phyloP scores from a whole-genome alignment of 2,329 filamentous ascomycete species.

The Alternaria gaisen region DNA sequence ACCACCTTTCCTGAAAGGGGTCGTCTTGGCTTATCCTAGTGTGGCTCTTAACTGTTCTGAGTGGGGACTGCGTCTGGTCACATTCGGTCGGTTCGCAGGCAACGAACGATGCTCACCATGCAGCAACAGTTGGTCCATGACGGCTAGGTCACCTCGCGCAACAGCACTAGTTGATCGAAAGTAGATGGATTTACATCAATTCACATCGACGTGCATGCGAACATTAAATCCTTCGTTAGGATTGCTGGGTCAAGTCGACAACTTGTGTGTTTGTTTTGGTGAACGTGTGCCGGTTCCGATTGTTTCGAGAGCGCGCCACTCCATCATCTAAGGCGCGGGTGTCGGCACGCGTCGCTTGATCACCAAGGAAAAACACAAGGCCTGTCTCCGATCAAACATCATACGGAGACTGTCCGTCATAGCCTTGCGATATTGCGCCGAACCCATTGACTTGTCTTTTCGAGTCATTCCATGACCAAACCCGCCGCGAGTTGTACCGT shows the following conservation, averaged over 20 bases:
- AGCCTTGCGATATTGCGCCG: slow-evolving; percentile 6
- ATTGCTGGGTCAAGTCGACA: not conserved
- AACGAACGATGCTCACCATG: slow-evolving; percentile 21
- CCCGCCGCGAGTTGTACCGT: not conserved
- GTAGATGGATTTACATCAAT: not conserved
- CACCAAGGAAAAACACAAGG: slow-evolving; percentile 27
- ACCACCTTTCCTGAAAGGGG: slow-evolving; percentile 25
- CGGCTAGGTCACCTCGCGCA: slow-evolving; percentile 9
- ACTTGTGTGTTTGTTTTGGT: not conserved
- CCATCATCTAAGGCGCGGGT: slow-evolving; percentile 11
- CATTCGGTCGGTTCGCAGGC: slow-evolving; percentile 27
- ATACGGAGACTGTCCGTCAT: slow-evolving; percentile 14
- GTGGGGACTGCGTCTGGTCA: slow-evolving; percentile 28
- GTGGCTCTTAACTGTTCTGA: slow-evolving; percentile 15
- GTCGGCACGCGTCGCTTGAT: slow-evolving; percentile 25
- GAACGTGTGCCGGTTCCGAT: slow-evolving; percentile 1
- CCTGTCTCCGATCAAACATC: slow-evolving; percentile 11
- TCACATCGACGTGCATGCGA: not conserved
- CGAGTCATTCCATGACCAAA: slow-evolving; percentile 1
- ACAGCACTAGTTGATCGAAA: slow-evolving; percentile 12
- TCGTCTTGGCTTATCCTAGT: slow-evolving; percentile 19
- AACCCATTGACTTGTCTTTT: not conserved
- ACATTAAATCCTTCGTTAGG: slow-evolving; percentile 1
- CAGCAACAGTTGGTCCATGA: slow-evolving; percentile 15
- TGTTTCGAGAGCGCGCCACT: slow-evolving; percentile 13